Base-by-base conservation (phyloP, 345 rosid species). In the Punica granatum region DNA sequence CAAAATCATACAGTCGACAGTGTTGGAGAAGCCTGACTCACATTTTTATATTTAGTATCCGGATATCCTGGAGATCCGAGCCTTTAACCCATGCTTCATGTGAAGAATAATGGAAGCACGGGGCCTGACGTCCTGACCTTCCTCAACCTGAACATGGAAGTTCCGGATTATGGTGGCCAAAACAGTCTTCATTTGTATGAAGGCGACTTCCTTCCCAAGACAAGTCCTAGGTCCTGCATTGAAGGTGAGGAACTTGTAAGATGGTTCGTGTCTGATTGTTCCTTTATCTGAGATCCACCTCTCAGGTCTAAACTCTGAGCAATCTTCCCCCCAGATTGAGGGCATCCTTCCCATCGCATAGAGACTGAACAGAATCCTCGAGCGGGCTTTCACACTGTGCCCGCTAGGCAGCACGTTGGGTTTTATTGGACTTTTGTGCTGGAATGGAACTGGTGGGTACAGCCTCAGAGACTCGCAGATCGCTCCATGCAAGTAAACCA, bases 161-260 rank as follows among this genome's bases (percentile, higher is more conserved):
- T 75, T 79, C 34, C 74, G 75, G 16, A 89, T 41, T 1, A 89
- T 59, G 16, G 82, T 63, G 13, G 85, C 86, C 21, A 74, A 78
- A 8, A 80, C 73, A 0, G 61, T 25, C 73, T 89, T 89, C 88
- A 89, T 79, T 59, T 83, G 85, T 31, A 46, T 68, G 70, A 86
- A 75, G 30, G 88, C 87, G 32, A 87, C 68, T 67, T 83, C 86
- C 70, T 83, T 86, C 28, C 92, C 92, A 0, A 86, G 7, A 66
- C 90, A 86, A 67, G 84, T 81, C 69, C 87, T 83, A 3, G 92
- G 92, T 56, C 90, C 90, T 0, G 86, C 88, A 71, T 80, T 85
- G 64, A 88, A 88, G 3, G 86, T 74, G 1, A 79, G 48, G 68
- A 88, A 88, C 81, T 86, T 84, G 71, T 78, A 80, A 0, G 90